Evolutionary conservation across 345 rosid genomes (phyloP).

Genomic region (Ceriops decandra): DNA sequence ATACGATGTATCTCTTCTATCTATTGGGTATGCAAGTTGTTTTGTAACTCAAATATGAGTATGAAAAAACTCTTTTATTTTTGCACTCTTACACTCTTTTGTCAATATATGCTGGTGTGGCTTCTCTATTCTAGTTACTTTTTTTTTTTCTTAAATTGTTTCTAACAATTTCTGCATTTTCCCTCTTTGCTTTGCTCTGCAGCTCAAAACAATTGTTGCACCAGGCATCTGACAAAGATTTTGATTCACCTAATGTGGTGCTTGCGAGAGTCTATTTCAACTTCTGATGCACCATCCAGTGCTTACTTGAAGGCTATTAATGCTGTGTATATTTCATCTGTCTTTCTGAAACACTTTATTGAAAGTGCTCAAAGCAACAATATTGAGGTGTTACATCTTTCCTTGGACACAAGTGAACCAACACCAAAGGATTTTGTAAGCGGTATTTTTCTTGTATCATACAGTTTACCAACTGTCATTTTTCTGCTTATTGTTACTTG

Average conservation of each 20-base stretch:
- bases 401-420: constrained; percentile 64
- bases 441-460: constrained; percentile 38
- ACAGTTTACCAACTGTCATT: background rate
- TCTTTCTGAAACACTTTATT: constrained; percentile 70
- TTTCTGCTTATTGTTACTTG: background rate
- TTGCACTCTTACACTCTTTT: background rate
- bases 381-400: constrained; percentile 53
- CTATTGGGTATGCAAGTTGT: too few relatives aligned
- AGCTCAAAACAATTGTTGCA: constrained; percentile 68
- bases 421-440: constrained; percentile 44
- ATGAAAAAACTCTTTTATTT: background rate
- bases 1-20: too few relatives aligned
- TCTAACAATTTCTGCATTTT: constrained; percentile 1
- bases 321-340: constrained; percentile 70
- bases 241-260: constrained; percentile 75
- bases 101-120: background rate
- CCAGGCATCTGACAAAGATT: constrained; percentile 86
- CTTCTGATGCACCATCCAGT: constrained; percentile 40
- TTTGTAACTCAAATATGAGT: too few relatives aligned
- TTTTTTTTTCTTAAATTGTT: background rate
- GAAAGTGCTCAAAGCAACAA: constrained; percentile 57
- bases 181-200: constrained; percentile 18
- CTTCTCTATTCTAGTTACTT: background rate
- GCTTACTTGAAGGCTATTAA: constrained; percentile 63
- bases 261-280: constrained; percentile 66